phyloP scores from a whole-genome alignment of 495 filamentous ascomycete species.

The Daldinia caldariorum region DNA sequence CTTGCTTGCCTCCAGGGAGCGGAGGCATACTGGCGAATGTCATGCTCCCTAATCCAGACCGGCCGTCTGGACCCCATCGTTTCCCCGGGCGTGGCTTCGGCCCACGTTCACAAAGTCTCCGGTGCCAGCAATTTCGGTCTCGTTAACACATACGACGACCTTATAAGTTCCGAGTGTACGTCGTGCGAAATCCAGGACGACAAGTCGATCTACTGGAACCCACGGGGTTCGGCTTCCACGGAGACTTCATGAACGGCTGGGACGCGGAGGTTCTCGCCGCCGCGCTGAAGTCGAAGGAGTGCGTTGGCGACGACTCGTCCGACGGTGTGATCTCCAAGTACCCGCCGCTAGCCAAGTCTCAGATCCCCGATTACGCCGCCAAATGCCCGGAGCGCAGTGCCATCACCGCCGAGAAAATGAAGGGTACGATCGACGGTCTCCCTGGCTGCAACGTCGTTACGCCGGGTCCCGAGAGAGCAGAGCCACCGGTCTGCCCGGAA shows the following conservation, averaged over 20 bases:
- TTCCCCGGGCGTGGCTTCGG: conserved; percentile 62
- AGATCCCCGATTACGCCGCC: conserved; percentile 54
- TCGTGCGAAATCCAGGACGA: conserved; percentile 61
- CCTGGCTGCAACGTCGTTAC: conserved; percentile 63
- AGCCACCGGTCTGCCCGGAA: conserved; percentile 24
- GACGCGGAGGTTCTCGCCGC: conserved; percentile 66
- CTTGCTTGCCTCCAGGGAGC: conserved; percentile 8
- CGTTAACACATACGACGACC: conserved; percentile 49
- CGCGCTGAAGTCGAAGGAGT: conserved; percentile 65
- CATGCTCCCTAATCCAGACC: conserved; percentile 41
- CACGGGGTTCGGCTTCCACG: conserved; percentile 67
- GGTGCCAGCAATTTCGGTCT: conserved; percentile 66
- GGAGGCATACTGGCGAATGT: conserved; percentile 42
- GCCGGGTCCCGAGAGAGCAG: conserved; percentile 51
- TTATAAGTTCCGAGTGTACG: conserved; percentile 55
- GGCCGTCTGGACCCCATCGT: conserved; percentile 72
- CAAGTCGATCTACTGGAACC: conserved; percentile 64
- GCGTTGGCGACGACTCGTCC: conserved; percentile 58
- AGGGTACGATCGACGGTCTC: conserved; percentile 51
- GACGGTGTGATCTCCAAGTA: conserved; percentile 63
- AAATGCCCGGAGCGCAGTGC: conserved; percentile 48
- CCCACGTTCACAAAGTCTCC: conserved; percentile 73
- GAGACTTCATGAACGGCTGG: conserved; percentile 79
- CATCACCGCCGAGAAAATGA: conserved; percentile 49
- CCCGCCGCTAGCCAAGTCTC: conserved; percentile 56